A percentile compares a stretch with the other conserved stretches of the same genome.
These are phyloP conservation scores for Kuraishia piskuri DNA, from an alignment of 805 yeast genomes.

Conservation along the genomic window DNA sequence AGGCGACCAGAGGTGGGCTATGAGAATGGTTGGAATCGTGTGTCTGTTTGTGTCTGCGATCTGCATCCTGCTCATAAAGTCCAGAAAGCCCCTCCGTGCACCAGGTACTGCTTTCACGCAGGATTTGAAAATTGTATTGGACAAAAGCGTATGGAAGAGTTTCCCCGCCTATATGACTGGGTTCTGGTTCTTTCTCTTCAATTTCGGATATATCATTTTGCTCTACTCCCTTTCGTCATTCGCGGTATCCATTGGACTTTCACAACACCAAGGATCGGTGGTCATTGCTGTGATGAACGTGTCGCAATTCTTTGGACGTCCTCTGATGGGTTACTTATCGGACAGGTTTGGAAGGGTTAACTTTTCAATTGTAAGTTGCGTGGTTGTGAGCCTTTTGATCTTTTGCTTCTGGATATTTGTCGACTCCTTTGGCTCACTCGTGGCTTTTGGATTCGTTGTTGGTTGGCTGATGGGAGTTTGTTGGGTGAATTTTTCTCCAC, in stretches of 20 bases:
- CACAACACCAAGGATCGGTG: conserved; percentile 32
- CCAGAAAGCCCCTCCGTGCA: conserved; percentile 21
- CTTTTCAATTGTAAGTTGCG: conserved; percentile 26
- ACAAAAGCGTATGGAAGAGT: conserved; percentile 8
- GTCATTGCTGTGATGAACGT: conserved; percentile 36
- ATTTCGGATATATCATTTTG: conserved; percentile 33
- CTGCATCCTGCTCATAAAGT: conserved; percentile 34
- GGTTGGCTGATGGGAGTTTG: conserved; percentile 41
- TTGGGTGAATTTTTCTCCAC: conserved; percentile 18
- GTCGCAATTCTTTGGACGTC: conserved; percentile 41
- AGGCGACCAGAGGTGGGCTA: conserved; percentile 34
- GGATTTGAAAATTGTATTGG: conserved; percentile 8
- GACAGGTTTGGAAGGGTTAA: conserved; percentile 40
- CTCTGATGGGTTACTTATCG: conserved; percentile 34
- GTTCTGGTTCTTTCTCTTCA: conserved; percentile 22
- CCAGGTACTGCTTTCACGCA: conserved; percentile 6
- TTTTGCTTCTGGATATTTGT: conserved; percentile 36
- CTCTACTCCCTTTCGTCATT: conserved; percentile 39
- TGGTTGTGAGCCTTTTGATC: conserved; percentile 24
- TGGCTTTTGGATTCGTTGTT: conserved; percentile 31
- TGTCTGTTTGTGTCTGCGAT: conserved; percentile 27
- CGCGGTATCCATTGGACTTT: conserved; percentile 37
- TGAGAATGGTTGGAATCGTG: conserved; percentile 32
- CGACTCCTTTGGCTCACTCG: conserved; percentile 24
- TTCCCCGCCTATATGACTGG: conserved; percentile 12